A percentile compares a stretch with the other conserved stretches of the same genome.
phyloP scores from a whole-genome alignment of 2,329 filamentous ascomycete species.

The Gremmenia infestans region DNA sequence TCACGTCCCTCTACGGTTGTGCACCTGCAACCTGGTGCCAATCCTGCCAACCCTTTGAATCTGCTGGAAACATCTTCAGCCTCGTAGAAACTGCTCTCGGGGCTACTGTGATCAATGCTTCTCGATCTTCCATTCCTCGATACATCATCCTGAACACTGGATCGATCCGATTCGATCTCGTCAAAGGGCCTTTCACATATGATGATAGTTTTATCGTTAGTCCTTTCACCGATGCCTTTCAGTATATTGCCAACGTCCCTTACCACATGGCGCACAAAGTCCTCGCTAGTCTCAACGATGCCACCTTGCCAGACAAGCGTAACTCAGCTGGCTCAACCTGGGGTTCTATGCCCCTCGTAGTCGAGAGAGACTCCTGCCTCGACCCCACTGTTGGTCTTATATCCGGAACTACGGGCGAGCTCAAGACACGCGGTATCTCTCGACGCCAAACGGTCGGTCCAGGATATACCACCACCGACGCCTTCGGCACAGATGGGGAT shows the following conservation, averaged over 20 bases:
- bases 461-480: constrained; percentile 85
- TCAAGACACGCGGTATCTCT: constrained; percentile 22
- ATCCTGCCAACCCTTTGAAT: constrained; percentile 68
- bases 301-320: constrained; percentile 30
- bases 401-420: constrained; percentile 5
- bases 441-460: constrained; percentile 37
- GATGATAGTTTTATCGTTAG: constrained; percentile 82
- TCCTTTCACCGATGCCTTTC: constrained; percentile 77
- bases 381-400: constrained; percentile 22
- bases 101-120: constrained; percentile 55
- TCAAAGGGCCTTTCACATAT: constrained; percentile 81
- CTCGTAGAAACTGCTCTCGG: constrained; percentile 59
- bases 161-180: constrained; percentile 88
- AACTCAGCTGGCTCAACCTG: constrained; percentile 1
- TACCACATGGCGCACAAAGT: constrained; percentile 69
- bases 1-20: constrained; percentile 73
- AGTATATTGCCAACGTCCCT: constrained; percentile 72
- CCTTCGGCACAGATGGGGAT: constrained; percentile 76
- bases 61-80: constrained; percentile 68
- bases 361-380: constrained; percentile 32
- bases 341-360: constrained; percentile 19
- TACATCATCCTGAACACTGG: constrained; percentile 83
- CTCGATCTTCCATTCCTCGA: constrained; percentile 55
- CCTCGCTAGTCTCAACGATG: constrained; percentile 49
- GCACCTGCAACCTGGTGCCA: constrained; percentile 76